Evolutionary conservation across 2,329 filamentous ascomycete genomes (phyloP).

Genomic region (Zasmidium cellare): DNA sequence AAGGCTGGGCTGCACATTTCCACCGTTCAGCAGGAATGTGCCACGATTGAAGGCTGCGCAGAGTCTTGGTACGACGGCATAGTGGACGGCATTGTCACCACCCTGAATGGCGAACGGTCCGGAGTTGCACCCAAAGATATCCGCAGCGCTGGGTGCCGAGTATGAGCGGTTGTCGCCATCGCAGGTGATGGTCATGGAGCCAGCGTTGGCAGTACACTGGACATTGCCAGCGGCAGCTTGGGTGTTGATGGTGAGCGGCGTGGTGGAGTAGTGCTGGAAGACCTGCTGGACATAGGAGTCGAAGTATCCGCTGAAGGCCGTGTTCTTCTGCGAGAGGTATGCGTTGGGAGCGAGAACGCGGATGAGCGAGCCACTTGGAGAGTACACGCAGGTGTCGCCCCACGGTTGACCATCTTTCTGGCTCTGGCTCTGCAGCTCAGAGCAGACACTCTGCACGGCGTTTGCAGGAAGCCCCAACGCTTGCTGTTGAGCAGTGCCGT

Average conservation of each 20-base stretch:
- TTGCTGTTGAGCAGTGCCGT: conserved; percentile 43
- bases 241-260: conserved; percentile 61
- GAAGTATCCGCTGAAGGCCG: conserved; percentile 53
- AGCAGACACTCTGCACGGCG: conserved; percentile 58
- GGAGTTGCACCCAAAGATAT: conserved; percentile 69
- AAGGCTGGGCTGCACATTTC: conserved; percentile 46
- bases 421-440: conserved; percentile 56
- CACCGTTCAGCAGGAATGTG: conserved; percentile 59
- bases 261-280: conserved; percentile 49
- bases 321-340: conserved; percentile 44
- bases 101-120: conserved; percentile 58
- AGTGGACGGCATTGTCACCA: conserved; percentile 41
- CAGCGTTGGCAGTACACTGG: conserved; percentile 46
- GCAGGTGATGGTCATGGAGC: conserved; percentile 41
- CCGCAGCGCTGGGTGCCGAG: conserved; percentile 56
- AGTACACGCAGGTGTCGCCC: conserved; percentile 59
- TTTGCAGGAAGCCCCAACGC: conserved; percentile 60
- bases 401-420: conserved; percentile 59
- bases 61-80: conserved; percentile 69
- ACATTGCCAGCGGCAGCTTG: conserved; percentile 60
- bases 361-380: conserved; percentile 36
- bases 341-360: conserved; percentile 45
- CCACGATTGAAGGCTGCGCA: conserved; percentile 75
- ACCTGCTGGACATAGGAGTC: conserved; percentile 53
- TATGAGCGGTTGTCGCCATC: conserved; percentile 49